Conservation (phyloP, 305 asterid species). For the Plantago coronopus region DNA sequence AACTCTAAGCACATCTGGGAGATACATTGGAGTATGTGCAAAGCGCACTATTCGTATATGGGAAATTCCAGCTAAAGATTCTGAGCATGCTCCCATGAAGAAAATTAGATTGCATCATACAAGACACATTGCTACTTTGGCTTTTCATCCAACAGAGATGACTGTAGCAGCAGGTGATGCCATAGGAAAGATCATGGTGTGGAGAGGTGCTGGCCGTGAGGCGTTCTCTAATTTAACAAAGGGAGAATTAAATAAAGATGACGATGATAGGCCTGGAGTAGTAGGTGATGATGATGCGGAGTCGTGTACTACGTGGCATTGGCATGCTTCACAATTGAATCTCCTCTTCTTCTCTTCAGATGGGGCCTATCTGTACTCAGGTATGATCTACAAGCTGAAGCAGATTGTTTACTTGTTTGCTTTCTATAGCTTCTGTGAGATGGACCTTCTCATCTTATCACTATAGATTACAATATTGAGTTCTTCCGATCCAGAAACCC, state of each 20-base stretch:
- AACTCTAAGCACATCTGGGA: constrained; percentile 45
- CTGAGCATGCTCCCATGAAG: constrained; percentile 41
- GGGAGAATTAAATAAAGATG: constrained; percentile 31
- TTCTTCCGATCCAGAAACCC: too few relatives aligned
- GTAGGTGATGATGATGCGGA: constrained; percentile 71
- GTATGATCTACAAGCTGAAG: constrained; percentile 29
- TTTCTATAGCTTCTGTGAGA: background rate
- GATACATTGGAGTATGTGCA: constrained; percentile 55
- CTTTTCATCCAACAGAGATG: constrained; percentile 87
- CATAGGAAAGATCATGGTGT: constrained; percentile 83
- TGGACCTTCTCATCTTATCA: too few relatives aligned
- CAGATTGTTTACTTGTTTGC: background rate
- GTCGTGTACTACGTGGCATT: constrained; percentile 90
- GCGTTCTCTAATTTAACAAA: constrained; percentile 31
- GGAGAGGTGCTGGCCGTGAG: constrained; percentile 77
- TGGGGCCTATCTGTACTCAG: constrained; percentile 92
- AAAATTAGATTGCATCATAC: constrained; percentile 76
- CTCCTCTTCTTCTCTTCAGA: constrained; percentile 83
- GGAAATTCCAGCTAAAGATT: constrained; percentile 71
- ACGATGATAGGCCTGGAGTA: constrained; percentile 78
- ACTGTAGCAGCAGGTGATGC: constrained; percentile 87
- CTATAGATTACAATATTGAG: too few relatives aligned
- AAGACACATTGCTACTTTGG: constrained; percentile 56
- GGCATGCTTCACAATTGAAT: constrained; percentile 89
- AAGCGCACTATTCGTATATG: constrained; percentile 65